A percentile compares a stretch with the other conserved stretches of the same genome.
phyloP scores from a whole-genome alignment of 2,329 filamentous ascomycete genomes.

The Niveomyces coronatus region DNA sequence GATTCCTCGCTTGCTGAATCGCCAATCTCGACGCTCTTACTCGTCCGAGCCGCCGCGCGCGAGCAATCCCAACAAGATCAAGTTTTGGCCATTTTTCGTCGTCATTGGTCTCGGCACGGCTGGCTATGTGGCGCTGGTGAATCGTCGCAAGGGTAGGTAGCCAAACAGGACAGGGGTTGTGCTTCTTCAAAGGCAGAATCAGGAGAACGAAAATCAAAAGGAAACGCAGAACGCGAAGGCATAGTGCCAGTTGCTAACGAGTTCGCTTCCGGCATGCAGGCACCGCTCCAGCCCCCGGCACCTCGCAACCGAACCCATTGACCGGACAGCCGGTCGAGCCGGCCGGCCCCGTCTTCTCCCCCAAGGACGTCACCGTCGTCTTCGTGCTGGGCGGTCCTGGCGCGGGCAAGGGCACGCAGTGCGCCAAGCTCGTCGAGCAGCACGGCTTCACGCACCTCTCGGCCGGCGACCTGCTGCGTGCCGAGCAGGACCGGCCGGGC shows the following conservation, averaged over 20 bases:
- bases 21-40: slow-evolving; percentile 26
- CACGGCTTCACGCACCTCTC: slow-evolving; percentile 91
- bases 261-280: not conserved
- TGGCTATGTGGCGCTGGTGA: slow-evolving; percentile 40
- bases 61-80: slow-evolving; percentile 29
- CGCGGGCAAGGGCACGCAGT: slow-evolving; percentile 94
- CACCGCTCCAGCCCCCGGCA: slow-evolving; percentile 16
- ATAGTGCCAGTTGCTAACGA: not conserved
- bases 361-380: slow-evolving; percentile 74
- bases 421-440: slow-evolving; percentile 72
- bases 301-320: slow-evolving; percentile 29
- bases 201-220: not conserved
- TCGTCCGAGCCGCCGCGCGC: slow-evolving; percentile 27
- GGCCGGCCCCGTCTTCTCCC: slow-evolving; percentile 57
- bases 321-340: slow-evolving; percentile 29
- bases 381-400: slow-evolving; percentile 95
- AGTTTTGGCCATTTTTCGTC: slow-evolving; percentile 48
- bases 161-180: not conserved
- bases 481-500: slow-evolving; percentile 79
- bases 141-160: slow-evolving; percentile 39
- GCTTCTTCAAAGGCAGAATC: not conserved
- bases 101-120: slow-evolving; percentile 38
- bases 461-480: slow-evolving; percentile 85
- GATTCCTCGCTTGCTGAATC: slow-evolving; percentile 11
- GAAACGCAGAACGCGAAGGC: not conserved